Conservation (phyloP, 345 rosid genomes). For the Hibiscus tridactylites region DNA sequence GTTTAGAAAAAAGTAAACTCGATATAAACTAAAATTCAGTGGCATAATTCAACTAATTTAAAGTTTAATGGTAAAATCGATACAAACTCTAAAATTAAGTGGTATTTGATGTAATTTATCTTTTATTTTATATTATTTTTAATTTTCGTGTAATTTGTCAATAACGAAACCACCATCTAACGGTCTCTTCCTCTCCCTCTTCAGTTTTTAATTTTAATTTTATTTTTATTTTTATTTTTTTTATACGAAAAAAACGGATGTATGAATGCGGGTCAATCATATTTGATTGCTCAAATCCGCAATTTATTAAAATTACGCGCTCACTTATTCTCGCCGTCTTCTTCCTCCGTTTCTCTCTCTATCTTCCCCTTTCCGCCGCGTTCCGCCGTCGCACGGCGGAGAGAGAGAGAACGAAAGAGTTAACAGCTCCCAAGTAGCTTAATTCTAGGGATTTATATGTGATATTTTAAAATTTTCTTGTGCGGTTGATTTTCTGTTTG, state of each 20-base stretch:
- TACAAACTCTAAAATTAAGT: too few relatives aligned
- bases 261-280: constrained; percentile 17
- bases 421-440: background rate
- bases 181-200: constrained; percentile 2
- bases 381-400: background rate
- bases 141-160: background rate
- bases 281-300: background rate
- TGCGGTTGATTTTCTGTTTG: background rate
- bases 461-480: too few relatives aligned
- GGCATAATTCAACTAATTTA: too few relatives aligned
- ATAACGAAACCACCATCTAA: background rate
- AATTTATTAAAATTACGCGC: constrained; percentile 14
- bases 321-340: constrained; percentile 4
- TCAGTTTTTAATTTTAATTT: too few relatives aligned
- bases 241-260: background rate
- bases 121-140: background rate
- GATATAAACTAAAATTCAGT: too few relatives aligned
- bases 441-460: background rate
- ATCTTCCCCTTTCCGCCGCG: background rate
- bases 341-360: background rate
- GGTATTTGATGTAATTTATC: background rate
- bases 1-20: too few relatives aligned
- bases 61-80: too few relatives aligned
- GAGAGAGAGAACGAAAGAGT: background rate
- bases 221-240: too few relatives aligned